Percentiles rank a stretch among this genome's conserved stretches.
These are phyloP conservation scores for Hypoxylon fragiforme DNA, from an alignment of 495 filamentous ascomycete genomes.

Conservation along the genomic window DNA sequence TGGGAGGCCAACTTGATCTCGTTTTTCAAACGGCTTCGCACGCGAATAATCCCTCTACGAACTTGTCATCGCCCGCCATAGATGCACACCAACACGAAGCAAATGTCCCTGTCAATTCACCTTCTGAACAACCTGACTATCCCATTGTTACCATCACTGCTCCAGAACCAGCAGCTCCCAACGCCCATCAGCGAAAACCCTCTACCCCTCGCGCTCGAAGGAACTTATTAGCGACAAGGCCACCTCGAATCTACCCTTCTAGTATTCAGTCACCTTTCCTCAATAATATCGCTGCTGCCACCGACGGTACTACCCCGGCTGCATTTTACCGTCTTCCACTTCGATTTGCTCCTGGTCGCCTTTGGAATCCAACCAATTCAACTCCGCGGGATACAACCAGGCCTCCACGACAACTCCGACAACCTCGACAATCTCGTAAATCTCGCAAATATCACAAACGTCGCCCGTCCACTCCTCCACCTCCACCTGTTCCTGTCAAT, in stretches of 20 bases:
- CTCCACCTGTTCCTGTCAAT: constrained; percentile 51
- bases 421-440: too few relatives aligned
- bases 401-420: constrained; percentile 31
- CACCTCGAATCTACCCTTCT: constrained; percentile 39
- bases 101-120: constrained; percentile 39
- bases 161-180: constrained; percentile 20
- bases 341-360: constrained; percentile 48
- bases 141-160: constrained; percentile 35
- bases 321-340: constrained; percentile 40
- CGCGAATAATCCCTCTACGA: constrained; percentile 38
- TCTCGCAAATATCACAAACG: constrained; percentile 36
- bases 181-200: constrained; percentile 37
- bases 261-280: constrained; percentile 51
- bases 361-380: constrained; percentile 69
- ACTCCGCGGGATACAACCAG: constrained; percentile 56
- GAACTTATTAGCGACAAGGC: constrained; percentile 30
- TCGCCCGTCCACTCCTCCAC: constrained; percentile 51
- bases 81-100: constrained; percentile 35
- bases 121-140: constrained; percentile 43
- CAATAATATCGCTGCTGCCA: constrained; percentile 39
- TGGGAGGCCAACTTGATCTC: constrained; percentile 42
- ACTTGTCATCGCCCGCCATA: constrained; percentile 44
- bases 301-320: too few relatives aligned
- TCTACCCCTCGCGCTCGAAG: constrained; percentile 44
- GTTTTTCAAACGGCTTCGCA: constrained; percentile 52